A percentile compares a stretch with the other conserved stretches of the same genome.
Conservation (phyloP, 2,329 filamentous ascomycete genomes). For the Trichoderma sp. region DNA sequence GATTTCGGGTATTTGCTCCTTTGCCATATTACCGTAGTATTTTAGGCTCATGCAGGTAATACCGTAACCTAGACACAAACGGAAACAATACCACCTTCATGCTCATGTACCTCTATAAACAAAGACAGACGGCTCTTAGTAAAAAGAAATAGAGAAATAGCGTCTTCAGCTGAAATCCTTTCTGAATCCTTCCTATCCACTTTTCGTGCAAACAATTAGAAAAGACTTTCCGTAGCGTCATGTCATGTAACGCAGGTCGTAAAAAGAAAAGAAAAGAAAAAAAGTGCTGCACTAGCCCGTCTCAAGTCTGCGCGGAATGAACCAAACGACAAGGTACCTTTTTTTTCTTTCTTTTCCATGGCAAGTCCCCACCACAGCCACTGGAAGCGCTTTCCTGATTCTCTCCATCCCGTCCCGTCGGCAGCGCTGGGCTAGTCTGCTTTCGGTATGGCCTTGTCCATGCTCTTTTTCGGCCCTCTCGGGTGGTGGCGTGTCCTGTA, state of each 20-base stretch:
- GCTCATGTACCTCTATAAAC: not conserved
- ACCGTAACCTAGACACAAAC: not conserved
- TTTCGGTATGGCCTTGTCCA: not conserved
- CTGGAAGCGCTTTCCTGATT: conserved; percentile 18
- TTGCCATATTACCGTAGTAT: not conserved
- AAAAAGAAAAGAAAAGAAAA: not conserved
- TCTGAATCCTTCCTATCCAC: not conserved
- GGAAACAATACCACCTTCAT: not conserved
- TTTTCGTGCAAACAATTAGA: not conserved
- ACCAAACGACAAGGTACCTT: not conserved
- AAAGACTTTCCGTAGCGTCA: not conserved
- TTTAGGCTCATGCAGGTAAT: not conserved
- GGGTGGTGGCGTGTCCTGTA: not conserved
- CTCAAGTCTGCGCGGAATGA: not conserved
- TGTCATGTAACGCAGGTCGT: not conserved
- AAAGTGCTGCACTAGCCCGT: not conserved
- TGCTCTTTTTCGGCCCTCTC: not conserved
- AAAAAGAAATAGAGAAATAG: not conserved
- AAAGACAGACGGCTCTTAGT: not conserved
- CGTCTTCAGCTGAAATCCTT: not conserved
- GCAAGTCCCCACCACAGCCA: not conserved
- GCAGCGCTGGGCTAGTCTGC: not conserved
- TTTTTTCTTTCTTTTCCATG: not conserved
- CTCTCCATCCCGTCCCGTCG: not conserved
- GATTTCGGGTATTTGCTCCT: not conserved